Conservation (phyloP, 305 asterid genomes). For the Ajuga reptans region DNA sequence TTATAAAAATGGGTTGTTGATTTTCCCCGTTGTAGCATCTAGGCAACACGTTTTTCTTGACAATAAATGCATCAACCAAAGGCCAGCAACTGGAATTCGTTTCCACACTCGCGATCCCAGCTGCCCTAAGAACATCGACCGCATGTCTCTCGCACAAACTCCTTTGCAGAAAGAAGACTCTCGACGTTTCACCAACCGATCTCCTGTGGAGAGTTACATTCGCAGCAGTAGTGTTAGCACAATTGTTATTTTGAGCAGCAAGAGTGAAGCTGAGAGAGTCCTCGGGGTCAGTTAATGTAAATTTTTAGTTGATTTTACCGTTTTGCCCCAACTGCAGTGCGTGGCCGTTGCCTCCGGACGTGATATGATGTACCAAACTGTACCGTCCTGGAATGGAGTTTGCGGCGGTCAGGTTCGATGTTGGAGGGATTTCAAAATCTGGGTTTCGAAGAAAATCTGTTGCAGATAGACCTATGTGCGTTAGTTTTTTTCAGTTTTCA, state of each 20-base stretch:
- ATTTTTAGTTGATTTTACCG: slow-evolving; percentile 24
- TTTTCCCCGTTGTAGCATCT: slow-evolving; percentile 25
- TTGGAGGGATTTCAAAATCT: slow-evolving; percentile 27
- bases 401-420: slow-evolving; percentile 1
- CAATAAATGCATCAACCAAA: slow-evolving; percentile 24
- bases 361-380: slow-evolving; percentile 20
- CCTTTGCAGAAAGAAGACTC: neutral
- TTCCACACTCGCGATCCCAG: slow-evolving; percentile 16
- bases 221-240: slow-evolving; percentile 20
- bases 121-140: slow-evolving; percentile 21
- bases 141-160: slow-evolving; percentile 24
- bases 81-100: slow-evolving; percentile 24
- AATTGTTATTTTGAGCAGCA: slow-evolving; percentile 2
- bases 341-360: slow-evolving; percentile 10
- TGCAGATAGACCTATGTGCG: no score
- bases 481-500: no score
- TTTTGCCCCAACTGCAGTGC: slow-evolving; percentile 23
- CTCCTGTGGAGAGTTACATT: slow-evolving; percentile 4
- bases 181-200: neutral
- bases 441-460: slow-evolving; percentile 26
- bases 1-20: no score
- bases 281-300: neutral
- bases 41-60: slow-evolving; percentile 9
- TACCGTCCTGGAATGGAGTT: slow-evolving; percentile 31
- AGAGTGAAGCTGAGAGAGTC: slow-evolving; percentile 26